A percentile compares a stretch with the other conserved stretches of the same genome.
Conservation (phyloP, 1,284 basidiomycete species). For the Puccinia coronata region DNA sequence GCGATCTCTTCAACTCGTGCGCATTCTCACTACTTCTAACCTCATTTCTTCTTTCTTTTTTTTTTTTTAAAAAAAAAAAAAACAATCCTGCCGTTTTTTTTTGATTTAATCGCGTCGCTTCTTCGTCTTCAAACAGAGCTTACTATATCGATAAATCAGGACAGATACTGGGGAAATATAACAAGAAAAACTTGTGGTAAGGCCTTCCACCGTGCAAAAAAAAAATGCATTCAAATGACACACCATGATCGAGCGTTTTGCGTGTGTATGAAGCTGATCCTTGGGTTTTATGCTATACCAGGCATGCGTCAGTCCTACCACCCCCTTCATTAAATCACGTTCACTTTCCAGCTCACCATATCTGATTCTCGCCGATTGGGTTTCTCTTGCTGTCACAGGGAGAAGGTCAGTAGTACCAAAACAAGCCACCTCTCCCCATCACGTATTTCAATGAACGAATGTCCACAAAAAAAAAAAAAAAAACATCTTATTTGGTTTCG, state of each 20-base stretch:
- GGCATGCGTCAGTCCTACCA: slow-evolving; percentile 20
- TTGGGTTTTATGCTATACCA: too few species aligned
- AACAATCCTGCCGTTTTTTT: too few species aligned
- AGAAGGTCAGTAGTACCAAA: background rate
- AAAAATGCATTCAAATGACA: too few species aligned
- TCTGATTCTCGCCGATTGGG: background rate
- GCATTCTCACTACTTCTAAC: background rate
- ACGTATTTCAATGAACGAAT: background rate
- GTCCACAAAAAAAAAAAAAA: too few species aligned
- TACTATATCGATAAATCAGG: slow-evolving; percentile 36
- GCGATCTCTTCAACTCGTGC: slow-evolving; percentile 21
- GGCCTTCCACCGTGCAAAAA: background rate
- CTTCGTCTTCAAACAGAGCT: slow-evolving; percentile 1
- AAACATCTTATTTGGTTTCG: too few species aligned
- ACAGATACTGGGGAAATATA: slow-evolving; percentile 27
- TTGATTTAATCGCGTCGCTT: too few species aligned
- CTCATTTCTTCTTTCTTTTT: background rate
- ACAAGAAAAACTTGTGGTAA: slow-evolving; percentile 42
- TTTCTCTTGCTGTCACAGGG: too few species aligned
- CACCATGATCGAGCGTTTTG: background rate
- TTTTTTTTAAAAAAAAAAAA: too few species aligned
- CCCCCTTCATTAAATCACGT: background rate
- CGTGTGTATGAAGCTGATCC: too few species aligned
- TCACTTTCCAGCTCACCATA: background rate
- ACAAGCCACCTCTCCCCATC: background rate